Conservation (phyloP, 371 early-diverging fungal genomes). For the Mucor plumbeus region DNA sequence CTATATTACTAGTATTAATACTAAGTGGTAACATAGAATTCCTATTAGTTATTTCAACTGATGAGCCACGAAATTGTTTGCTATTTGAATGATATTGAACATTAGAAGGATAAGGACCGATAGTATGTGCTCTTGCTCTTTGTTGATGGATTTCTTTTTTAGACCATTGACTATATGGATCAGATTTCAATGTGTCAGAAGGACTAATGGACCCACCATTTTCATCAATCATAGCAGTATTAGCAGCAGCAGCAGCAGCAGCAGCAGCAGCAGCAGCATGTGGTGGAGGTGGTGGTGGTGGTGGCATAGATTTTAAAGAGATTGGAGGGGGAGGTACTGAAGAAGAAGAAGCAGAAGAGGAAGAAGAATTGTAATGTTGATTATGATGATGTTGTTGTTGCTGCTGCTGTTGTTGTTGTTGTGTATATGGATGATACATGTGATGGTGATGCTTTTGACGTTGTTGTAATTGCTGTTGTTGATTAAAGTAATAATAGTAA, state of each 20-base stretch:
- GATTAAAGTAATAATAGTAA: conserved; percentile 37
- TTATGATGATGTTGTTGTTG: neutral
- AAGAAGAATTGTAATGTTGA: neutral
- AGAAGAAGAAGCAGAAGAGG: conserved; percentile 4
- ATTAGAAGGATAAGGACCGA: conserved; percentile 21
- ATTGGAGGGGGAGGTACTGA: conserved; percentile 20
- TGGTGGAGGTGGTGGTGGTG: conserved; percentile 28
- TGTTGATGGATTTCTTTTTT: conserved; percentile 18
- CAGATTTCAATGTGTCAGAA: conserved; percentile 12
- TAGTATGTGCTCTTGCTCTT: conserved; percentile 26
- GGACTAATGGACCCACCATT: conserved; percentile 12
- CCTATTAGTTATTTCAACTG: neutral
- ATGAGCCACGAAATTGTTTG: conserved; percentile 2
- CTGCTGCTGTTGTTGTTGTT: neutral
- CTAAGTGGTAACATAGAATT: neutral
- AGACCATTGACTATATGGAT: conserved; percentile 4
- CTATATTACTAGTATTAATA: neutral
- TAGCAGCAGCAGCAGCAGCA: too few species aligned
- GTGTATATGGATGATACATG: conserved; percentile 7
- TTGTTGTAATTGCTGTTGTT: conserved; percentile 29
- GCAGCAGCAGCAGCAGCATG: neutral
- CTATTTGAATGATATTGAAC: neutral
- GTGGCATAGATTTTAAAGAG: conserved; percentile 24
- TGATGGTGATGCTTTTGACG: conserved; percentile 14
- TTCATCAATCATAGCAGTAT: neutral